Percentiles rank a stretch among this genome's conserved stretches.
These are phyloP conservation scores for Taiozyma sp. DNA, from an alignment of 1,139 yeast species.

Conservation along the genomic window DNA sequence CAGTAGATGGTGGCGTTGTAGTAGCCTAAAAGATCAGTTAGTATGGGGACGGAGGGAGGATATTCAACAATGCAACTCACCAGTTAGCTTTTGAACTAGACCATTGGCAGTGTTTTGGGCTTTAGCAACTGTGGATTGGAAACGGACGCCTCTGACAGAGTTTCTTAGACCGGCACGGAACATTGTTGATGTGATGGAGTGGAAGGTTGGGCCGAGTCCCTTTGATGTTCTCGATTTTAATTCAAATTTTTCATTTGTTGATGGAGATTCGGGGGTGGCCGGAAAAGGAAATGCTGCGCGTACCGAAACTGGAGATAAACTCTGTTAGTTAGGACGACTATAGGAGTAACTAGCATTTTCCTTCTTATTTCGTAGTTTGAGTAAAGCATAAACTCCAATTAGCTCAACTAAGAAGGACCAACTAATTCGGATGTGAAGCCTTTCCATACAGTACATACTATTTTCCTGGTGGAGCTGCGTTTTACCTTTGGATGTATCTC, in stretches of 20 bases:
- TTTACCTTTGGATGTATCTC: too few relatives aligned
- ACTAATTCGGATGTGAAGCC: too few relatives aligned
- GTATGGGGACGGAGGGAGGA: background rate
- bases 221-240: conserved; percentile 6
- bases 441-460: too few relatives aligned
- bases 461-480: too few relatives aligned
- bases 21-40: conserved; percentile 18
- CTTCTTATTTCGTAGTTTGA: too few relatives aligned
- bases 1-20: conserved; percentile 66
- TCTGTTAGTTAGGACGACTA: too few relatives aligned
- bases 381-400: too few relatives aligned
- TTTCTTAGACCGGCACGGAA: conserved; percentile 14
- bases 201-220: background rate
- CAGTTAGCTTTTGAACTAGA: conserved; percentile 44
- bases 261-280: background rate
- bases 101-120: conserved; percentile 41
- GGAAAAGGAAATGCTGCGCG: conserved; percentile 2
- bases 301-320: background rate
- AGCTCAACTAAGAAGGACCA: too few relatives aligned
- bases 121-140: conserved; percentile 33
- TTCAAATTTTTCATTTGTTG: conserved; percentile 3
- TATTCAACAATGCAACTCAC: conserved; percentile 19
- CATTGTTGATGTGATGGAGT: conserved; percentile 8
- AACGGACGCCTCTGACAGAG: conserved; percentile 36
- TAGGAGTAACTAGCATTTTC: too few relatives aligned